These are phyloP conservation scores for Fragilaria crotonensis DNA, from an alignment of 108 stramenopile species.

Conservation along the genomic window DNA sequence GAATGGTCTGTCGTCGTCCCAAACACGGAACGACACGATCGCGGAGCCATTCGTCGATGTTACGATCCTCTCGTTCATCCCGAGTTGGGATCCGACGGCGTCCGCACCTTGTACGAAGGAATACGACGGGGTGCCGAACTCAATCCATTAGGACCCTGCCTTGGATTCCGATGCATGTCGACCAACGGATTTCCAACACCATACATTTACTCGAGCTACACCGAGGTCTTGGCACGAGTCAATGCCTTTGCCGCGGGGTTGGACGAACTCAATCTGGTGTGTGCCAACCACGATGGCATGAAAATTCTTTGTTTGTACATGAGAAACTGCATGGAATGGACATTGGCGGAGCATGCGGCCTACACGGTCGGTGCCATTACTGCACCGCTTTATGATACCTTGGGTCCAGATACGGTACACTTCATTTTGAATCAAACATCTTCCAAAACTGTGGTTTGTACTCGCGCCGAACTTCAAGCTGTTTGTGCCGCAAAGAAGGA, in stretches of 20 bases:
- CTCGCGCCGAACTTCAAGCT: conserved; percentile 50
- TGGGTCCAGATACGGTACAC: conserved; percentile 83
- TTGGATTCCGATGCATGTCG: conserved; percentile 70
- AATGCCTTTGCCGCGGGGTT: conserved; percentile 74
- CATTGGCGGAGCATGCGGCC: conserved; percentile 85
- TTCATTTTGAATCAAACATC: conserved; percentile 86
- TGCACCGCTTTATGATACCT: conserved; percentile 93
- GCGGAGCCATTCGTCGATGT: conserved; percentile 44
- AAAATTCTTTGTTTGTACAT: conserved; percentile 72
- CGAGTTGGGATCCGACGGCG: conserved; percentile 49
- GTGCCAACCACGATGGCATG: conserved; percentile 61
- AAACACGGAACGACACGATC: conserved; percentile 24
- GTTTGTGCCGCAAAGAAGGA: conserved; percentile 71
- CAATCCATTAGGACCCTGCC: conserved; percentile 74
- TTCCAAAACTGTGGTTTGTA: conserved; percentile 72
- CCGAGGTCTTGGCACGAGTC: conserved; percentile 67
- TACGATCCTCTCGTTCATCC: conserved; percentile 45
- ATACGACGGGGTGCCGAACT: conserved; percentile 60
- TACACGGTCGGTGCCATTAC: conserved; percentile 74
- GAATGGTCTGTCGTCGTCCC: conserved; percentile 31
- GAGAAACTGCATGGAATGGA: conserved; percentile 93
- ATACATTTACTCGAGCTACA: conserved; percentile 71
- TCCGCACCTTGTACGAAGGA: conserved; percentile 73
- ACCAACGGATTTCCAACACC: conserved; percentile 79
- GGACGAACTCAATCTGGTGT: conserved; percentile 49